These are phyloP conservation scores for Nicotiana obtusifolia DNA, from an alignment of 257 asterid species.

Conservation along the genomic window DNA sequence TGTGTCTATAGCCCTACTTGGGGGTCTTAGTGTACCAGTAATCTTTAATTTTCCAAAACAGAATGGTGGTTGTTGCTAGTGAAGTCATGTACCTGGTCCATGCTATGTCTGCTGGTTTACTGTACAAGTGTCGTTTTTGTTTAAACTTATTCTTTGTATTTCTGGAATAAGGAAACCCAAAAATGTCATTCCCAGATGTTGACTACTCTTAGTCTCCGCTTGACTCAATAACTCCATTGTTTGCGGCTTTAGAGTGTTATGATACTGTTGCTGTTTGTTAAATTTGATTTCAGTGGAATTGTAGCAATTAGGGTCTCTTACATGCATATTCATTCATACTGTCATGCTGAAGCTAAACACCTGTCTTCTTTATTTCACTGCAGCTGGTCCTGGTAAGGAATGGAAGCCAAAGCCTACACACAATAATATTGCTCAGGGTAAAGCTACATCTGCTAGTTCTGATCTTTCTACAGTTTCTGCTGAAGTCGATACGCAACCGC, in stretches of 20 bases:
- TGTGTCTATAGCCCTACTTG: neutral
- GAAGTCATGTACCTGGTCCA: neutral
- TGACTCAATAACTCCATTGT: neutral
- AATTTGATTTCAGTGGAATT: neutral
- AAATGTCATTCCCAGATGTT: neutral
- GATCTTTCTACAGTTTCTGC: slow-evolving; percentile 37
- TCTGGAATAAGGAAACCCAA: neutral
- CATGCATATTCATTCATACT: neutral
- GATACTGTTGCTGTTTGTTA: neutral
- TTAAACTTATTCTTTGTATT: neutral
- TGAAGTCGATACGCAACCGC: slow-evolving; percentile 37
- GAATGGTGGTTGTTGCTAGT: neutral
- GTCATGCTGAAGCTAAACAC: slow-evolving; percentile 7
- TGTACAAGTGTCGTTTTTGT: neutral
- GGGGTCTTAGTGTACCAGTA: neutral
- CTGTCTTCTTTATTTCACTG: slow-evolving; percentile 16
- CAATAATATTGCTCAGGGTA: slow-evolving; percentile 37
- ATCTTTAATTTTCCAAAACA: neutral
- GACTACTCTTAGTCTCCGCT: neutral
- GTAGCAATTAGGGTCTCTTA: neutral
- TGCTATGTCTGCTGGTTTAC: neutral
- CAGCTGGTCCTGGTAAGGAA: slow-evolving; percentile 65
- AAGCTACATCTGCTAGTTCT: slow-evolving; percentile 21
- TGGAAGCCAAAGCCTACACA: slow-evolving; percentile 79
- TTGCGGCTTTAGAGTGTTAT: neutral